These are phyloP conservation scores for Apiospora pterosperma DNA, from an alignment of 2,329 filamentous ascomycete species.

Conservation along the genomic window DNA sequence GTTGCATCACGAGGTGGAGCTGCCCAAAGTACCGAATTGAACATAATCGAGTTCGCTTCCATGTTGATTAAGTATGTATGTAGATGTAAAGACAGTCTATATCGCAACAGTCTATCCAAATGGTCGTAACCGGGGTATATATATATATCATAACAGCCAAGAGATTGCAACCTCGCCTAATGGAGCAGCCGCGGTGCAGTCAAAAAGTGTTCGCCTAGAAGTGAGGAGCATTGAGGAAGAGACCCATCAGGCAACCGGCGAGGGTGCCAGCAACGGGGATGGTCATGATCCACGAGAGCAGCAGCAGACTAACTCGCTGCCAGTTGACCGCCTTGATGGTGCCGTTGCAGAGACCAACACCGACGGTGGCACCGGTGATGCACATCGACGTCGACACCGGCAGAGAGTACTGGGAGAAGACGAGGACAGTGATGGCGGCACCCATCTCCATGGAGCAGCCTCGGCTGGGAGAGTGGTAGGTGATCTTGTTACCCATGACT, in stretches of 20 bases:
- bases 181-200: too few relatives aligned
- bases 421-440: slow-evolving; percentile 70
- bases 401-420: slow-evolving; percentile 73
- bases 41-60: neutral
- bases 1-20: too few relatives aligned
- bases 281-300: slow-evolving; percentile 65
- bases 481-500: slow-evolving; percentile 63
- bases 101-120: slow-evolving; percentile 1
- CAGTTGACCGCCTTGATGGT: slow-evolving; percentile 71
- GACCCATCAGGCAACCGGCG: slow-evolving; percentile 47
- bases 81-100: neutral
- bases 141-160: neutral
- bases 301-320: slow-evolving; percentile 65
- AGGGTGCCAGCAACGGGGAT: slow-evolving; percentile 61
- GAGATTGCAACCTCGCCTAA: neutral
- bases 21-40: neutral
- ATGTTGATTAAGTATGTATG: neutral
- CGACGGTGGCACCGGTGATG: slow-evolving; percentile 75
- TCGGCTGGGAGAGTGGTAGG: slow-evolving; percentile 30
- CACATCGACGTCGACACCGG: slow-evolving; percentile 78
- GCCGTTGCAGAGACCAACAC: slow-evolving; percentile 75
- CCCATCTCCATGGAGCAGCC: slow-evolving; percentile 75
- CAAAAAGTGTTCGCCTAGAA: slow-evolving; percentile 29
- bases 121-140: slow-evolving; percentile 3
- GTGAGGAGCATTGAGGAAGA: slow-evolving; percentile 56